phyloP scores from a whole-genome alignment of 805 yeast species.

The Candida ascalaphidarum region DNA sequence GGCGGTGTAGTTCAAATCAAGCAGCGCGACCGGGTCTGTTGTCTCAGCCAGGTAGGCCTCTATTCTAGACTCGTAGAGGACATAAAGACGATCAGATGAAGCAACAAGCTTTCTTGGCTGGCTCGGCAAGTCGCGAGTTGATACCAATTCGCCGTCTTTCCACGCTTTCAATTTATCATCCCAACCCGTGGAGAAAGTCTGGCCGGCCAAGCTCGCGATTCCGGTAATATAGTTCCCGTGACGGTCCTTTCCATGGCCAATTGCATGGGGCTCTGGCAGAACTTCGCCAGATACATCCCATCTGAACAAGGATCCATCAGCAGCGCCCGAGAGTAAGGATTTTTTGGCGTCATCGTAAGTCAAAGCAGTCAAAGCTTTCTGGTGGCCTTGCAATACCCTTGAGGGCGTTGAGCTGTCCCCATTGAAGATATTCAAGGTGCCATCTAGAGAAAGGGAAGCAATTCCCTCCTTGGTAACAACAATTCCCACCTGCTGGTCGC shows the following conservation, averaged over 20 bases:
- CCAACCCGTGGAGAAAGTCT: conserved; percentile 67
- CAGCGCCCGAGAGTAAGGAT: conserved; percentile 55
- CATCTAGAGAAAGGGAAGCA: conserved; percentile 62
- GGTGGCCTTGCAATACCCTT: conserved; percentile 62
- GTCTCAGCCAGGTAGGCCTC: conserved; percentile 14
- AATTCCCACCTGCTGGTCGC: conserved; percentile 75
- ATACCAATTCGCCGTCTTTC: conserved; percentile 10
- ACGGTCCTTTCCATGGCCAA: conserved; percentile 22
- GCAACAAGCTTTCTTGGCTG: conserved; percentile 30
- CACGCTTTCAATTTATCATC: conserved; percentile 61
- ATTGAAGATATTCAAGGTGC: conserved; percentile 57
- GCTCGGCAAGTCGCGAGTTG: conserved; percentile 8
- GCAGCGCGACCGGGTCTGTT: too few relatives aligned
- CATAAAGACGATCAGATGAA: conserved; percentile 17
- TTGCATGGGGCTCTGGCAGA: too few relatives aligned
- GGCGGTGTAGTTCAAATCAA: conserved; percentile 14
- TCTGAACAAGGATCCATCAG: conserved; percentile 64
- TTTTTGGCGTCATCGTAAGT: conserved; percentile 12
- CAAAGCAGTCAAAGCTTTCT: conserved; percentile 66
- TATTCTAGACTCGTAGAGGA: conserved; percentile 22
- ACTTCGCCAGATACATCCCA: conserved; percentile 48
- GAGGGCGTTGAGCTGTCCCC: conserved; percentile 25
- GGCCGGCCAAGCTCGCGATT: conserved; percentile 19
- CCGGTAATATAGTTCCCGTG: conserved; percentile 68
- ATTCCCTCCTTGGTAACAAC: conserved; percentile 51